Base-by-base conservation (phyloP, 169 alveolate genomes). In the Eimeria sp. region DNA sequence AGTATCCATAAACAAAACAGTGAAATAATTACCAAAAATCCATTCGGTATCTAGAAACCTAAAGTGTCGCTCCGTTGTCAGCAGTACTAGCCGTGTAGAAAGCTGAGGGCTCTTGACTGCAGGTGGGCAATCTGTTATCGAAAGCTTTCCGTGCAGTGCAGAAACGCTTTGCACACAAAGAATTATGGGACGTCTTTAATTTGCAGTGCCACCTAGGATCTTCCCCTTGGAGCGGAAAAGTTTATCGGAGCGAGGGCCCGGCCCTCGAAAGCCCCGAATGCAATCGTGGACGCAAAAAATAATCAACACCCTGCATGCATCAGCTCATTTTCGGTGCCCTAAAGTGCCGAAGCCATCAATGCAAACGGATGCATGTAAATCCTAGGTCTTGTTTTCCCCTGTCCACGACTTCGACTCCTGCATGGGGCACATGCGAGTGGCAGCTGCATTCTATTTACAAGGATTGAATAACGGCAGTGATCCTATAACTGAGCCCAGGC, bases 191-290 rank as follows among this genome's bases (percentile, higher is more conserved):
- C 40, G 27, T 37, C 54, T 37, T 74, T 74, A 33, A 16, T 18
- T 20, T 40, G 83, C 58, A 37, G 56, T n/a, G 33, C 33, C 54
- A 11, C 3, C 30, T 20, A 11, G 13, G 33, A 30, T 40, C 58
- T 14, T 8, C 23, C 11, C 83, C 30, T 8, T 33, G 58, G 27
- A 40, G 16, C 58, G 43, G 56, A 6, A 37, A 54, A 74, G 83
- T 18, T 74, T 58, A 68, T 68, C 58, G 83, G 43, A 40, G 82
- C 9, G 54, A 16, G 58, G 33, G 30, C 56, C 83, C 30, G 33
- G 33, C 46, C 20, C 56, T 74, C 40, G 83, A 23, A 37, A 74
- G 83, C 83, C 83, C 83, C 83, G 83, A 74, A 40, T 74, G 54
- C 56, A 74, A 13, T 74, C 83, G 83, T 40, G 33, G 83, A 40